These are phyloP conservation scores for Cytospora mali DNA, from an alignment of 2,329 filamentous ascomycete genomes.

Conservation along the genomic window DNA sequence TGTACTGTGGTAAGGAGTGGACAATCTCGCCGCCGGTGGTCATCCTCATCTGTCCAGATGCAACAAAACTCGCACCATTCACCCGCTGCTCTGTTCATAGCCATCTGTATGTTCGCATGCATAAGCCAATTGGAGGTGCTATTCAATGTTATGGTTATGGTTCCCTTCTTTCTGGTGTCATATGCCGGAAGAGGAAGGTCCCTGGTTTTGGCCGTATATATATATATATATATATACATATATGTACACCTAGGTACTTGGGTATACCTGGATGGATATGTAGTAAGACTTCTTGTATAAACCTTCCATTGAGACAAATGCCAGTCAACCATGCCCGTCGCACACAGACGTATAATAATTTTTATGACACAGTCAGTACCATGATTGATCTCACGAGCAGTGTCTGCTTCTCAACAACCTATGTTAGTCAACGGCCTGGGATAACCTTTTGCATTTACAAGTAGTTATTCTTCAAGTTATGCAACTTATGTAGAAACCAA, in stretches of 20 bases:
- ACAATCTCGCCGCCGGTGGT: constrained; percentile 4
- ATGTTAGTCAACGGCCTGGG: not conserved
- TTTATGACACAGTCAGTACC: not conserved
- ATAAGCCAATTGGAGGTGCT: not conserved
- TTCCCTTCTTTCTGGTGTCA: not conserved
- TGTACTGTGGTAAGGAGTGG: not conserved
- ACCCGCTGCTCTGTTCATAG: not conserved
- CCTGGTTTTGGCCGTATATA: not conserved
- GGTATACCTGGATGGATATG: too few relatives aligned
- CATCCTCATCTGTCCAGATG: not conserved
- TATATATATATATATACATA: not conserved
- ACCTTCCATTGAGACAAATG: not conserved
- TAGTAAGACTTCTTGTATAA: too few relatives aligned
- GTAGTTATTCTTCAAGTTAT: not conserved
- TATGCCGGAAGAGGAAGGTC: not conserved
- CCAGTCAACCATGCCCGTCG: not conserved
- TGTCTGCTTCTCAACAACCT: not conserved
- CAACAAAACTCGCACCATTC: constrained; percentile 15
- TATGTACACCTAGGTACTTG: too few relatives aligned
- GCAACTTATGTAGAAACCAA: not conserved
- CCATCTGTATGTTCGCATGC: not conserved
- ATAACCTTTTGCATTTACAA: not conserved
- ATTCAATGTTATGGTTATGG: not conserved
- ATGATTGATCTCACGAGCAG: not conserved
- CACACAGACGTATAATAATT: not conserved